Base-by-base conservation (phyloP, 2,329 filamentous ascomycete species). In the Graphium sp. region DNA sequence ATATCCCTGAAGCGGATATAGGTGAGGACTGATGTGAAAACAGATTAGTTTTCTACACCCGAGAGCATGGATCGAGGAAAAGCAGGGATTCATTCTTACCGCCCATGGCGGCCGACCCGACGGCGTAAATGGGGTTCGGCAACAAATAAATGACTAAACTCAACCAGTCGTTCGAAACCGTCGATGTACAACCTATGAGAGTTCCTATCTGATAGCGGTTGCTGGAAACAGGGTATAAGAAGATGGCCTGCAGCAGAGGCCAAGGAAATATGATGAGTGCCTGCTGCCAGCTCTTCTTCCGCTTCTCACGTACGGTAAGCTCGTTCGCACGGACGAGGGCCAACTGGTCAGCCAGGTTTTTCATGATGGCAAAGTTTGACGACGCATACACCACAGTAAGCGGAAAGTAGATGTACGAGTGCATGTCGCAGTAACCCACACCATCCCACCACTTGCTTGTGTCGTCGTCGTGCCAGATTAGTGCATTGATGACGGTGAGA, bases 361-460 rank as follows among this genome's bases (percentile, higher is more conserved):
- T 56, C 55, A 70, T 62, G 32, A 68, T 59, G 41, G 62, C 59
- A 28, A 68, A 58, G 24, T 68, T 48, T 20, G 58, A 57, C n/a
- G 59, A 57, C 22, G 52, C 52, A 41, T 57, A 70, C 38, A 57
- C 47, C 34, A 64, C 64, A 35, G 62, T 52, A 17, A 58, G 43
- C 18, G 53, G 47, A 15, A 52, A 46, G 37, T 56, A 59, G 29
- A 53, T 26, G 22, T 59, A 64, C 9, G 54, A 41, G 38, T 62
- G 52, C 19, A 68, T 7, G 38, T 73, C 66, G 39, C 67, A 73
- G 45, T 62, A 55, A 12, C 61, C 63, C 15, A 49, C 42, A 28
- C 66, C 67, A 3, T 51, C 44, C 49, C 52, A 69, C 66, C 66
- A 72, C 19, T 34, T 35, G 18, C 39, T 40, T 32, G 60, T 55